Conservation (phyloP, 495 filamentous ascomycete genomes). For the Acidiella bohemica region DNA sequence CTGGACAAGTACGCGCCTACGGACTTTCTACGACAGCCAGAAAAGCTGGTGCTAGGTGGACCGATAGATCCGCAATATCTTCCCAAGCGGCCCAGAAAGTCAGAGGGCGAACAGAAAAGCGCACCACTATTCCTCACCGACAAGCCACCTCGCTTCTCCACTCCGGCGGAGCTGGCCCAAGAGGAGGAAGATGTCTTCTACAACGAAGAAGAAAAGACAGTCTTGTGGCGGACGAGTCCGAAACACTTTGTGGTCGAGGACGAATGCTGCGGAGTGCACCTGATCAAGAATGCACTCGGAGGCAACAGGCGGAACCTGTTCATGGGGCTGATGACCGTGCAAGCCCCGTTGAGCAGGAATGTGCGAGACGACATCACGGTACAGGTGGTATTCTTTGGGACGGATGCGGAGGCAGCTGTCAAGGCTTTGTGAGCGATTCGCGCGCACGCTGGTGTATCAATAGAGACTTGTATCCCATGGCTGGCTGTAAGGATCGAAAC, state of each 20-base stretch:
- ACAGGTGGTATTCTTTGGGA: constrained; percentile 47
- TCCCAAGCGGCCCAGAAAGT: too few relatives aligned
- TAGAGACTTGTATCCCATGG: too few relatives aligned
- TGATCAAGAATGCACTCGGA: constrained; percentile 49
- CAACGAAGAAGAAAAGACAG: constrained; percentile 17
- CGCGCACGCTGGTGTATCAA: too few relatives aligned
- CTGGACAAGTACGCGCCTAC: constrained; percentile 28
- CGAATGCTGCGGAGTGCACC: constrained; percentile 49
- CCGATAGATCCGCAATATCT: neutral
- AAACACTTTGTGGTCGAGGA: constrained; percentile 39
- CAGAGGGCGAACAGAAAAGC: neutral
- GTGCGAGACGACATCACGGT: constrained; percentile 48
- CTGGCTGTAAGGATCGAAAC: too few relatives aligned
- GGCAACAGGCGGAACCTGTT: constrained; percentile 34
- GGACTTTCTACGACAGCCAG: constrained; percentile 5
- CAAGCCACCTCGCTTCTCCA: neutral
- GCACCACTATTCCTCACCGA: neutral
- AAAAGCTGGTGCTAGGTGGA: neutral
- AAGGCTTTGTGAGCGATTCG: too few relatives aligned
- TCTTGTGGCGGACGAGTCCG: constrained; percentile 25
- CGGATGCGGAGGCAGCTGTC: constrained; percentile 2
- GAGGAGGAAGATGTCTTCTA: constrained; percentile 9
- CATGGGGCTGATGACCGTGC: constrained; percentile 36
- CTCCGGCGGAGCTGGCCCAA: neutral
- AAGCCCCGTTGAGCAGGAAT: constrained; percentile 36